A percentile compares a stretch with the other conserved stretches of the same genome.
Conservation (phyloP, 169 alveolate genomes). For the Cystoisospora suis region DNA sequence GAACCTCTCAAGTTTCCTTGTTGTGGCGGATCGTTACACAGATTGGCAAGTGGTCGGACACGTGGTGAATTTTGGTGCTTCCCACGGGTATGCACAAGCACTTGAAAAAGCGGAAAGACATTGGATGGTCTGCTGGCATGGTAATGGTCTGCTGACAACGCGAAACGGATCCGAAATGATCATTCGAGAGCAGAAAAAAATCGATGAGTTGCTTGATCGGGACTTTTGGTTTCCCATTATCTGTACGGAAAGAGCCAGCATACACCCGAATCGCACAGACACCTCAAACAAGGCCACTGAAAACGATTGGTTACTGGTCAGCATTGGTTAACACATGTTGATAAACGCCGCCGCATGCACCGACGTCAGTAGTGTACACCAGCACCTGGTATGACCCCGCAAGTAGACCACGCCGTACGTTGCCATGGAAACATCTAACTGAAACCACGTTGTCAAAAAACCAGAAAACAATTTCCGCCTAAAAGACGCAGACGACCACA, state of each 20-base stretch:
- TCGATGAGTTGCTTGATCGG: conserved; percentile 63
- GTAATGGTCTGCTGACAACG: conserved; percentile 61
- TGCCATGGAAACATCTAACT: not conserved
- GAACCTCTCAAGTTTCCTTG: not conserved
- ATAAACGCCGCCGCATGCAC: too few species aligned
- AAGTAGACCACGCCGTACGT: not conserved
- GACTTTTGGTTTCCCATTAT: conserved; percentile 44
- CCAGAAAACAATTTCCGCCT: too few species aligned
- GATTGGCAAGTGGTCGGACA: conserved; percentile 66
- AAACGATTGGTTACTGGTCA: too few species aligned
- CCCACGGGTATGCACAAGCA: conserved; percentile 55
- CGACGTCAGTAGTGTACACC: too few species aligned
- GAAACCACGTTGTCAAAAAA: not conserved
- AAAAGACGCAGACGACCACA: too few species aligned
- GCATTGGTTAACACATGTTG: too few species aligned
- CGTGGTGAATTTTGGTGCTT: conserved; percentile 48
- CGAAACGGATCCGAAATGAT: conserved; percentile 60
- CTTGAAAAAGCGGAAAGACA: conserved; percentile 41
- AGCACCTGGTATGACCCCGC: not conserved
- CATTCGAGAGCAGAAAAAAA: conserved; percentile 58
- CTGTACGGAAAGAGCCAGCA: conserved; percentile 35
- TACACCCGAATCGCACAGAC: too few species aligned
- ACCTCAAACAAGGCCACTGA: not conserved
- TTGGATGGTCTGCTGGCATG: conserved; percentile 49
- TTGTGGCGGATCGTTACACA: conserved; percentile 56